Base-by-base conservation (phyloP, 2,329 filamentous ascomycete species). In the Claviceps sp. region DNA sequence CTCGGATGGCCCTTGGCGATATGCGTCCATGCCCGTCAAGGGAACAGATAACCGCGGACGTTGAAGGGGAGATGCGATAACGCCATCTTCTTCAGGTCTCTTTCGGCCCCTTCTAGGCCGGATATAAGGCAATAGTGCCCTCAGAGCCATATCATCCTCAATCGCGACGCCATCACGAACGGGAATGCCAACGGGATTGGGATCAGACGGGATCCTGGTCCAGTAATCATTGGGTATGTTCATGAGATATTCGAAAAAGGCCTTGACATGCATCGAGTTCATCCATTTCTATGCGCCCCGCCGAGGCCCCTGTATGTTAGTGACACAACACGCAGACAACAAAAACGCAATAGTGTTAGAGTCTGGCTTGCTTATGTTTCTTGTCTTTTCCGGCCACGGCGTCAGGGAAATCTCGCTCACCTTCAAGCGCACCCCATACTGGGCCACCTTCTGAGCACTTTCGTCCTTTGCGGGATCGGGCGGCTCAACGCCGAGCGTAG, bases 201-300 rank as follows among this genome's bases (percentile, higher is more conserved):
- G 72, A 14, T 77, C 74, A 5, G 75, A 71, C 0, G 89, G 89
- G 24, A 95, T 77, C 38, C 88, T 79, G 16, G 78, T 82, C 72
- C 85, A 95, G 66, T 96, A 96, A 0, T 79, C 70, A 65, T 94
- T 88, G 26, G 78, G 72, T 57, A 88, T 88, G 48, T 82, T 81
- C 56, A 91, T 75, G 20, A 94, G 79, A 64, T 88, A 96, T 64
- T 95, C 88, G 62, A 95, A 96, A 65, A 96, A 96, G 11, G 88
- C 86, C 72, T 95, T 88, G 50, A 95, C 82, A 65, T 95, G 90
- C 85, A 95, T 91, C 5, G 89, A 90, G 64, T 88, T 88, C 87
- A 96, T 93, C 90, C 90, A 96, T 63, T 91, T 84, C 86, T 87
- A 60, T 14, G 5, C 22, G 42, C 41, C 41, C 22, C 47, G 24